Percentiles rank a stretch among this genome's conserved stretches.
Evolutionary conservation across 2,329 filamentous ascomycete genomes (phyloP).

Genomic region (Trichoderma koningii): DNA sequence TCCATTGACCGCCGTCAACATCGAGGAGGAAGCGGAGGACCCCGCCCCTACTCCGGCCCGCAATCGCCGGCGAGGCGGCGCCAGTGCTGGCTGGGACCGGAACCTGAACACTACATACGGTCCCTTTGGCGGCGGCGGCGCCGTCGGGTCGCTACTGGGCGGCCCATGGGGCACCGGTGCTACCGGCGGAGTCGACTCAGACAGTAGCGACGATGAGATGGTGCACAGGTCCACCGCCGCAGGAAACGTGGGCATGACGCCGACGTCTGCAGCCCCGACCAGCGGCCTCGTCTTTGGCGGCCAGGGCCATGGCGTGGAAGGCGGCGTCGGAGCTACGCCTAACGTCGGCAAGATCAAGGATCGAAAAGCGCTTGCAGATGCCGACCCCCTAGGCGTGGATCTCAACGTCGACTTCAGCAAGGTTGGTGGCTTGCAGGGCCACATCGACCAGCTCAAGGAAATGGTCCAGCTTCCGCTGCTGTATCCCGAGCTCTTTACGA

Average conservation of each 20-base stretch:
- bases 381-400: slow-evolving; percentile 91
- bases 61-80: slow-evolving; percentile 63
- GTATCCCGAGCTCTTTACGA: slow-evolving; percentile 90
- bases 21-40: slow-evolving; percentile 73
- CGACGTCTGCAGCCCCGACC: slow-evolving; percentile 53
- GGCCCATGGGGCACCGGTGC: slow-evolving; percentile 75
- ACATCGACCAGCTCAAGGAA: slow-evolving; percentile 97
- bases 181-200: slow-evolving; percentile 81
- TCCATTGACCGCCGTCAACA: slow-evolving; percentile 60
- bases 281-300: slow-evolving; percentile 49
- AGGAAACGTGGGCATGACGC: slow-evolving; percentile 65
- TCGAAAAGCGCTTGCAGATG: slow-evolving; percentile 86
- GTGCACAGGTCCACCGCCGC: slow-evolving; percentile 58
- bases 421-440: slow-evolving; percentile 86
- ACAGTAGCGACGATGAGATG: slow-evolving; percentile 94
- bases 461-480: slow-evolving; percentile 95
- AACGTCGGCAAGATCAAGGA: slow-evolving; percentile 95
- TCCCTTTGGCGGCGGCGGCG: slow-evolving; percentile 85
- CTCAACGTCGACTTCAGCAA: slow-evolving; percentile 90
- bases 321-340: slow-evolving; percentile 57
- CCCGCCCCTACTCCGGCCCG: slow-evolving; percentile 69
- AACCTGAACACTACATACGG: slow-evolving; percentile 87
- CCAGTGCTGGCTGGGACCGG: slow-evolving; percentile 68
- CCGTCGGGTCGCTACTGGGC: slow-evolving; percentile 68
- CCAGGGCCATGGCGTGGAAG: slow-evolving; percentile 45